Percentiles rank a stretch among this genome's conserved stretches.
Conservation (phyloP, 2,329 filamentous ascomycete species). For the Exophiala xenobiotica region DNA sequence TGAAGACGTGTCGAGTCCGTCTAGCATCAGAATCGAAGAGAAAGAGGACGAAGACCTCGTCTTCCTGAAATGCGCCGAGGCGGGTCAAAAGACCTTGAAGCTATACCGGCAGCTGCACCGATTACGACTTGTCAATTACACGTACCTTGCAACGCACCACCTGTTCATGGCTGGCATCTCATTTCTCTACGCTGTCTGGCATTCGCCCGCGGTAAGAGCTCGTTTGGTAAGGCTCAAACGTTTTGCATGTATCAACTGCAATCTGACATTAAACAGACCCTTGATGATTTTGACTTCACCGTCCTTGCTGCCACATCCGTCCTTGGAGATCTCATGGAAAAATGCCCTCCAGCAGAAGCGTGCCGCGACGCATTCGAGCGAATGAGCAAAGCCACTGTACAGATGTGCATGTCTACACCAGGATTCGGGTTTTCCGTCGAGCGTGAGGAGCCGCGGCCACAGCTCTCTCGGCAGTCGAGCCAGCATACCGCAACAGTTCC, state of each 20-base stretch:
- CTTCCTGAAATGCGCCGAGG: slow-evolving; percentile 91
- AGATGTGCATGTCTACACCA: slow-evolving; percentile 87
- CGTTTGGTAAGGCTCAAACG: slow-evolving; percentile 65
- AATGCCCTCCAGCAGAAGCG: slow-evolving; percentile 91
- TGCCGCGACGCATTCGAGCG: slow-evolving; percentile 93
- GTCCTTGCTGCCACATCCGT: slow-evolving; percentile 91
- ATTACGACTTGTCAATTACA: slow-evolving; percentile 89
- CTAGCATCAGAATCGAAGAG: slow-evolving; percentile 45
- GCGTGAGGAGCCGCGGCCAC: slow-evolving; percentile 24
- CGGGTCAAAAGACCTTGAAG: slow-evolving; percentile 86
- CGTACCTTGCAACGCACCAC: slow-evolving; percentile 91
- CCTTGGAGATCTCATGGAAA: slow-evolving; percentile 85
- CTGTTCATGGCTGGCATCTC: slow-evolving; percentile 96
- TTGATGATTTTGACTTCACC: slow-evolving; percentile 97
- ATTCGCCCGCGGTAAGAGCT: slow-evolving; percentile 83
- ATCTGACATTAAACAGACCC: slow-evolving; percentile 51
- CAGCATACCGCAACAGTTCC: slow-evolving; percentile 30
- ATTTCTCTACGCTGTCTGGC: slow-evolving; percentile 96
- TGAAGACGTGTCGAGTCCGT: slow-evolving; percentile 59
- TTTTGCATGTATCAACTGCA: background rate
- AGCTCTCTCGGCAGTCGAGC: slow-evolving; percentile 37
- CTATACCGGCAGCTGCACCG: slow-evolving; percentile 88
- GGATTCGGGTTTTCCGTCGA: slow-evolving; percentile 62
- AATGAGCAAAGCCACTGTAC: slow-evolving; percentile 91
- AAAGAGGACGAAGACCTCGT: slow-evolving; percentile 81